Evolutionary conservation across 495 filamentous ascomycete species (phyloP).

Genomic region (Gamarada debralockiae): DNA sequence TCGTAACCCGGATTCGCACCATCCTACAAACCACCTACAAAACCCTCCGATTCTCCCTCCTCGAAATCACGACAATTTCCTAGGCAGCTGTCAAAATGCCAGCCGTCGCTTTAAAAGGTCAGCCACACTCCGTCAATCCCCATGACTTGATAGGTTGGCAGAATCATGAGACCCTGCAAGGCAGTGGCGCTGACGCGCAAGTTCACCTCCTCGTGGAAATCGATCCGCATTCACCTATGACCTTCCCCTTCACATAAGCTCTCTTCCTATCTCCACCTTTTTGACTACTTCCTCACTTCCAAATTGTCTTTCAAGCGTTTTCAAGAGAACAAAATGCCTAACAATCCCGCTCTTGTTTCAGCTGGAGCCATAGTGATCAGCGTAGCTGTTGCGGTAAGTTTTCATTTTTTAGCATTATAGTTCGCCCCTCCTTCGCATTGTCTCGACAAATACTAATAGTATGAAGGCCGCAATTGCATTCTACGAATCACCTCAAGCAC

Average conservation of each 20-base stretch:
- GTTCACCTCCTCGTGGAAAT: not conserved
- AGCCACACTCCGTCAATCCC: conserved; percentile 9
- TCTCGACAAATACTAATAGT: not conserved
- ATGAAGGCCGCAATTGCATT: conserved; percentile 64
- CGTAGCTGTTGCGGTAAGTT: conserved; percentile 63
- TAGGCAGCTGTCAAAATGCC: conserved; percentile 19
- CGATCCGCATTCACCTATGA: not conserved
- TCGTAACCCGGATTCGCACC: not conserved
- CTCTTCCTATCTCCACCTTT: not conserved
- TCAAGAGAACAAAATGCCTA: conserved; percentile 33
- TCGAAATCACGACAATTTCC: not conserved
- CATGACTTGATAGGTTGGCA: conserved; percentile 5
- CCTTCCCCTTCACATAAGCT: conserved; percentile 1
- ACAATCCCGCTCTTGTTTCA: conserved; percentile 44
- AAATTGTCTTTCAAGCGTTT: not conserved
- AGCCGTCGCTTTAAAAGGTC: conserved; percentile 22
- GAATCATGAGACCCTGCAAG: conserved; percentile 4
- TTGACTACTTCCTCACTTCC: not conserved
- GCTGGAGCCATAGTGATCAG: conserved; percentile 74
- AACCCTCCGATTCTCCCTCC: not conserved
- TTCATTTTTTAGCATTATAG: too few species aligned
- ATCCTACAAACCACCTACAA: not conserved
- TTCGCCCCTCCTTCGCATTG: not conserved
- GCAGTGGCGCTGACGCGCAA: conserved; percentile 11
- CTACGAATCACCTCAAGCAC: conserved; percentile 80